phyloP scores from a whole-genome alignment of 805 yeast genomes.

The Wickerhamomyces alni region DNA sequence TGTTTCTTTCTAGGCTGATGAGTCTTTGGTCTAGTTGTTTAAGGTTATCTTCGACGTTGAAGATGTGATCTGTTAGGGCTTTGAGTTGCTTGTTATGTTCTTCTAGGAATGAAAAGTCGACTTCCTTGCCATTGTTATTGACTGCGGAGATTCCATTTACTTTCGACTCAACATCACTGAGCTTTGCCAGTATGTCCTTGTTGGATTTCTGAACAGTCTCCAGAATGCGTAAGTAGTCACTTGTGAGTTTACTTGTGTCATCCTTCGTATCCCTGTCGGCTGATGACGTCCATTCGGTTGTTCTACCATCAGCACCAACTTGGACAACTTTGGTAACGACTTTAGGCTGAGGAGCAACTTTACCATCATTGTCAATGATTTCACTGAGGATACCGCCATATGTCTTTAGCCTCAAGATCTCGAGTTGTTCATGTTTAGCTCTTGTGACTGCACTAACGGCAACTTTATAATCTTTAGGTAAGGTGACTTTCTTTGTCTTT shows the following conservation, averaged over 20 bases:
- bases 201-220: constrained; percentile 16
- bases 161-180: constrained; percentile 13
- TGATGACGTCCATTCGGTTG: constrained; percentile 17
- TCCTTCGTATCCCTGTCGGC: constrained; percentile 10
- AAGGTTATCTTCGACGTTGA: constrained; percentile 2
- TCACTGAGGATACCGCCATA: constrained; percentile 50
- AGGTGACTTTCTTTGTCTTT: constrained; percentile 48
- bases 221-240: constrained; percentile 5
- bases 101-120: constrained; percentile 17
- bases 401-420: constrained; percentile 51
- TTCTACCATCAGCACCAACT: constrained; percentile 26
- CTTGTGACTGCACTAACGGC: constrained; percentile 50
- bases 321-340: constrained; percentile 36
- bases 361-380: constrained; percentile 53
- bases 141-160: constrained; percentile 11
- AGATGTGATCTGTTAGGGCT: constrained; percentile 2
- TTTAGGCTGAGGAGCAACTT: constrained; percentile 38
- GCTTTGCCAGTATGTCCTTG: constrained; percentile 9
- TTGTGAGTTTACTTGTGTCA: constrained; percentile 1
- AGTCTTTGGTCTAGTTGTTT: constrained; percentile 5
- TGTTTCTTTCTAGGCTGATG: constrained; percentile 1
- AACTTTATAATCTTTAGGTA: constrained; percentile 39
- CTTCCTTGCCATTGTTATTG: constrained; percentile 5
- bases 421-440: constrained; percentile 51
- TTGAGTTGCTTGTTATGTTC: constrained; percentile 14